These are phyloP conservation scores for Penicillium sclerotigenum DNA, from an alignment of 2,329 filamentous ascomycete genomes.

Conservation along the genomic window DNA sequence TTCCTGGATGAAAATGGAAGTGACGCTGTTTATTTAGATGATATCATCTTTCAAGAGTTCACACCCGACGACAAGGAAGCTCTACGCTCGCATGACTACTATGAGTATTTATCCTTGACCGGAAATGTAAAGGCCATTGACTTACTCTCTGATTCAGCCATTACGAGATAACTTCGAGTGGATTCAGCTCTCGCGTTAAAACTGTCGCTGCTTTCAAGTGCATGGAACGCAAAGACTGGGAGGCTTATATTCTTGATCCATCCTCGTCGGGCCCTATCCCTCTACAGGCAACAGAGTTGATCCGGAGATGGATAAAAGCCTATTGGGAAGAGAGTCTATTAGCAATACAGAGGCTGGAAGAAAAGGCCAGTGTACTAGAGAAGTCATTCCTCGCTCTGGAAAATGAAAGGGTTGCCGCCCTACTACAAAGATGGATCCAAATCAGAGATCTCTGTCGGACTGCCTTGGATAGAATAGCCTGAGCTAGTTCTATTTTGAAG, in stretches of 20 bases:
- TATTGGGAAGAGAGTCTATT: not conserved
- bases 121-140: too few relatives aligned
- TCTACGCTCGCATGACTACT: not conserved
- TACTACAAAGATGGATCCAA: not conserved
- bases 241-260: not conserved
- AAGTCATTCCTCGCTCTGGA: too few relatives aligned
- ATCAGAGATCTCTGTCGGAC: not conserved
- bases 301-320: not conserved
- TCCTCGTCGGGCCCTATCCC: not conserved
- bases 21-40: not conserved
- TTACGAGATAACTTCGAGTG: not conserved
- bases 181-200: not conserved
- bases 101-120: not conserved
- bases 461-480: not conserved
- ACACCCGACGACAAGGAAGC: not conserved
- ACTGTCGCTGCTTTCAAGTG: not conserved
- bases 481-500: not conserved
- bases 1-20: not conserved
- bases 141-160: not conserved
- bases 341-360: not conserved
- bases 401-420: not conserved
- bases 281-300: not conserved
- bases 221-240: not conserved
- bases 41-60: not conserved
- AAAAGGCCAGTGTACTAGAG: too few relatives aligned